These are phyloP conservation scores for Hymenoscyphus linearis DNA, from an alignment of 2,329 filamentous ascomycete species.

Conservation along the genomic window DNA sequence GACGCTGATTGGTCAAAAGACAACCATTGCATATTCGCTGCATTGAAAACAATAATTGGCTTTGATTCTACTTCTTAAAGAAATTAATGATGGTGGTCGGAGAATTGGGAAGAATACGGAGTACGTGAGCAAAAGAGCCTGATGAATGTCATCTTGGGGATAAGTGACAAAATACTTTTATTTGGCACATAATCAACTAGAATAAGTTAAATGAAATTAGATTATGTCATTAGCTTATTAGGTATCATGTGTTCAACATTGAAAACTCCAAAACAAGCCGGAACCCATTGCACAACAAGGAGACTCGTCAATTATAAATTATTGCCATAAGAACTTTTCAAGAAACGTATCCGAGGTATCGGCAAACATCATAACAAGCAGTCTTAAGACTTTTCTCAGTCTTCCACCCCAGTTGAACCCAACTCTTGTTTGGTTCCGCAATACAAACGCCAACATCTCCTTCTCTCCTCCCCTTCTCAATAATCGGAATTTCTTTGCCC, in stretches of 20 bases:
- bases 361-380: constrained; percentile 15
- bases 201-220: background rate
- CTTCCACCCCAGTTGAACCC: constrained; percentile 38
- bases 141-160: too few relatives aligned
- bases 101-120: too few relatives aligned
- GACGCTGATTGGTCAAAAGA: too few relatives aligned
- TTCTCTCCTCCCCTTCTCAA: constrained; percentile 32
- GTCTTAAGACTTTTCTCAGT: constrained; percentile 16
- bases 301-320: background rate
- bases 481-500: constrained; percentile 32
- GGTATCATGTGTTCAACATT: background rate
- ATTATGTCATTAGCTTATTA: background rate
- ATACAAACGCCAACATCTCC: constrained; percentile 40
- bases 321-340: background rate
- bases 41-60: too few relatives aligned
- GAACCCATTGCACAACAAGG: background rate
- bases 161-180: too few relatives aligned
- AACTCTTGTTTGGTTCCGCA: constrained; percentile 36
- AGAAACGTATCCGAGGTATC: constrained; percentile 4
- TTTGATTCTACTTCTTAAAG: too few relatives aligned
- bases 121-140: too few relatives aligned
- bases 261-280: background rate
- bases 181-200: background rate
- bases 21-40: too few relatives aligned
- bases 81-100: too few relatives aligned